phyloP scores from a whole-genome alignment of 2,329 filamentous ascomycete genomes.

The Penicillium sp. region DNA sequence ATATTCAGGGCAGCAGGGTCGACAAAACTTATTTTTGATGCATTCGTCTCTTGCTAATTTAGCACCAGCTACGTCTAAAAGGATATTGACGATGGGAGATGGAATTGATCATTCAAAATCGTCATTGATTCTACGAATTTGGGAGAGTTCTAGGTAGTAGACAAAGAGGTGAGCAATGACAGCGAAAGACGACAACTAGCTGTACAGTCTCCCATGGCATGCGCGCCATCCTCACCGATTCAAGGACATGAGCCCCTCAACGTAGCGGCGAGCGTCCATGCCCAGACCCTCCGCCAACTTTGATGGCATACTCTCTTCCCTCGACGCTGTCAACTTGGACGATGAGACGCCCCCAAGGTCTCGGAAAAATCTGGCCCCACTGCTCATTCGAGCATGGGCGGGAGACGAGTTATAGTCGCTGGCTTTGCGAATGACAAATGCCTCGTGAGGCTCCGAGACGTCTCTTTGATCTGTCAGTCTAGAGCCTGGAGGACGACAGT shows the following conservation, averaged over 20 bases:
- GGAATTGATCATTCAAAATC: too few species aligned
- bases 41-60: too few species aligned
- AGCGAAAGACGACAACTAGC: too few species aligned
- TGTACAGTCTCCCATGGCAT: too few species aligned
- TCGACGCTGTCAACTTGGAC: constrained; percentile 17
- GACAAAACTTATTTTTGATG: too few species aligned
- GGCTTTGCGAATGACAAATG: constrained; percentile 43
- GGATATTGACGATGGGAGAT: too few species aligned
- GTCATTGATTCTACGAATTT: too few species aligned
- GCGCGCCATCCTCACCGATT: constrained; percentile 29
- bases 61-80: too few species aligned
- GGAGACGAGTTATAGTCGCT: constrained; percentile 35
- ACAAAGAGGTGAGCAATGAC: too few species aligned
- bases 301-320: constrained; percentile 28
- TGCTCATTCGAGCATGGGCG: constrained; percentile 28
- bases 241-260: constrained; percentile 42
- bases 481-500: not conserved
- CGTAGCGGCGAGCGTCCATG: constrained; percentile 43
- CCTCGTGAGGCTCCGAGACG: constrained; percentile 29
- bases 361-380: constrained; percentile 34
- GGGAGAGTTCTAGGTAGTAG: too few species aligned
- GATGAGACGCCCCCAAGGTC: constrained; percentile 35
- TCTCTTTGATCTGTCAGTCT: not conserved
- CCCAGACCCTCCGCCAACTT: constrained; percentile 42
- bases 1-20: too few species aligned